Base-by-base conservation (phyloP, 495 filamentous ascomycete genomes). In the Penicillium arizonense region DNA sequence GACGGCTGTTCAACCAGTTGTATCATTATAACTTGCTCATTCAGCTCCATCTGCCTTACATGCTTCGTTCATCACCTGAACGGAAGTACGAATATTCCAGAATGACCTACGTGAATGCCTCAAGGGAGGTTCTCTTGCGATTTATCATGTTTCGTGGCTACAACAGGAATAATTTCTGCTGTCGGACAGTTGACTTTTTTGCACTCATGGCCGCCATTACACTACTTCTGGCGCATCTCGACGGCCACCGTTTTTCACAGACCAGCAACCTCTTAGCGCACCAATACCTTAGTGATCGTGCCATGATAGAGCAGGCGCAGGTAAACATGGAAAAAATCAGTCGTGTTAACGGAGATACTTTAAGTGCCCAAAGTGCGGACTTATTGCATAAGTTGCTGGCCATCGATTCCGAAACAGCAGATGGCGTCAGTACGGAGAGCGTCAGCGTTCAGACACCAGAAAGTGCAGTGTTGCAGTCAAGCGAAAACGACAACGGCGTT, bases 171-270 rank as follows among this genome's bases (percentile, higher is more conserved):
- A 51, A 61, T 21, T 67, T 67, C 46, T 59, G 70, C 50, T 81
- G 77, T 62, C 77, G 78, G 40, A 58, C 74, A 2, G 52, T 77
- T 8, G 72, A 77, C 54, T 82, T 78, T 47, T 65, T 76, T 52
- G 76, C 61, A 9, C 76, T 82, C 53, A 76, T 71, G n/a, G 71
- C 73, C 0, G 68, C 75, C 4, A 68, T 78, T 5, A 57, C 75
- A 1, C 14, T 67, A 6, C 32, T 61, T 5, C 38, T 67, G 9
- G 61, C 49, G 8, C 61, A 64, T 26, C 32, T 63, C 51, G 47
- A 59, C 56, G 36, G 70, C 32, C 64, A 55, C 52, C 53, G 24
- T 26, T 26, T 26, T 26, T 6, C 24, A 26, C 24, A 53, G 13
- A 32, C 36, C 4, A 30, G 16, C 20, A 60, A 67, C 38, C 43